Percentiles rank a stretch among this genome's conserved stretches.
phyloP scores from a whole-genome alignment of 768 basidiomycete species.

The Fibroporia radiculosa region DNA sequence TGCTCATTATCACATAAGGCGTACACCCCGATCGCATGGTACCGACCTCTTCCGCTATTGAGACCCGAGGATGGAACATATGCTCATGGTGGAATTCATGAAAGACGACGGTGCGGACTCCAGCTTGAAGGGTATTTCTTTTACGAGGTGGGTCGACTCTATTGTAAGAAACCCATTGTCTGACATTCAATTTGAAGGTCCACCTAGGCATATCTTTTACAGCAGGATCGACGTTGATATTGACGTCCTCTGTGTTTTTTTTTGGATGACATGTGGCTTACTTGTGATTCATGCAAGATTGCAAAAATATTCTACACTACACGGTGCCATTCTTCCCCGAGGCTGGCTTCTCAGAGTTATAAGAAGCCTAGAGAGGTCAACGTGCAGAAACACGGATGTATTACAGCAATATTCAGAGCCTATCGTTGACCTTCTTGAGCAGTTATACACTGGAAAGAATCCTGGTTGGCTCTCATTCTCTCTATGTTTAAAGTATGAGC shows the following conservation, averaged over 20 bases:
- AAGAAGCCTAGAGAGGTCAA: conserved; percentile 2
- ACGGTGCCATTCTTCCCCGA: conserved; percentile 30
- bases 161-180: no score
- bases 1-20: conserved; percentile 28
- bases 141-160: conserved; percentile 31
- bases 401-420: not conserved
- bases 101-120: conserved; percentile 9
- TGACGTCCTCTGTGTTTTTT: conserved; percentile 39
- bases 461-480: not conserved
- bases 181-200: not conserved
- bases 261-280: conserved; percentile 40
- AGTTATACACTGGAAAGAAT: conserved; percentile 7
- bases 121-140: conserved; percentile 28
- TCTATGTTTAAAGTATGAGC: not conserved
- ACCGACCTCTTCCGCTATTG: conserved; percentile 3
- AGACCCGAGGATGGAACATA: conserved; percentile 3
- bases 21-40: conserved; percentile 22
- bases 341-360: conserved; percentile 13
- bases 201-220: conserved; percentile 36
- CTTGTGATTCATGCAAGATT: conserved; percentile 29
- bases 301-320: conserved; percentile 21
- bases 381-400: not conserved
- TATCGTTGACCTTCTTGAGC: conserved; percentile 9
- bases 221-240: conserved; percentile 33
- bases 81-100: conserved; percentile 22